phyloP scores from a whole-genome alignment of 2,329 filamentous ascomycete species.

The Alternaria conjuncta region DNA sequence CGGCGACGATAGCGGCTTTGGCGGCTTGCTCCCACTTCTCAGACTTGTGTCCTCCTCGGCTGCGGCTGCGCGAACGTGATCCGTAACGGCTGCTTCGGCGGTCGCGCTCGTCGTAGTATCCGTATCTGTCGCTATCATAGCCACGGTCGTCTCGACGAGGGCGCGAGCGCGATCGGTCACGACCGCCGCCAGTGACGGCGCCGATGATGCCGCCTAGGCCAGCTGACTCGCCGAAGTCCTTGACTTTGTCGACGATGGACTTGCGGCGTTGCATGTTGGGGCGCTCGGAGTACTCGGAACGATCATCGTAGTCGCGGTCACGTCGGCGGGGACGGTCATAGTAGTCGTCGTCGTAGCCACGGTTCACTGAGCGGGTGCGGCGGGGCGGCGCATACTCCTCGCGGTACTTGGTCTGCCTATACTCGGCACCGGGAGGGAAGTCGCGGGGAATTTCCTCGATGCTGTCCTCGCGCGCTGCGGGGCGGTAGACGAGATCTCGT shows the following conservation, averaged over 20 bases:
- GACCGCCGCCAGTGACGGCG: constrained; percentile 60
- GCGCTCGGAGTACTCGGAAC: constrained; percentile 52
- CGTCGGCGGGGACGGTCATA: constrained; percentile 48
- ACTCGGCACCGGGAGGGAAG: constrained; percentile 71
- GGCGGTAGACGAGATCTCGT: constrained; percentile 58
- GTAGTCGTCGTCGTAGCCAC: constrained; percentile 62
- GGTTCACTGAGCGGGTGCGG: constrained; percentile 69
- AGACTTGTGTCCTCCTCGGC: constrained; percentile 61
- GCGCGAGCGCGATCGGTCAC: constrained; percentile 61
- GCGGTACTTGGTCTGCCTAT: constrained; percentile 55
- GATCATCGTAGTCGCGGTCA: constrained; percentile 57
- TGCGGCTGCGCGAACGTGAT: constrained; percentile 58
- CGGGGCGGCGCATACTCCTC: constrained; percentile 60
- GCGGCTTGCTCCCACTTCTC: constrained; percentile 74
- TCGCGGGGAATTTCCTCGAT: constrained; percentile 86
- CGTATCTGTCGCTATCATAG: constrained; percentile 51
- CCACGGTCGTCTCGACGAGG: constrained; percentile 55
- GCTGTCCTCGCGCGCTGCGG: constrained; percentile 69
- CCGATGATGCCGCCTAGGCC: constrained; percentile 63
- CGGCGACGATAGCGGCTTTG: constrained; percentile 87
- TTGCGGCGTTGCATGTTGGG: constrained; percentile 58
- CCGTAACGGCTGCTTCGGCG: constrained; percentile 57
- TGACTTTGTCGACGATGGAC: constrained; percentile 62
- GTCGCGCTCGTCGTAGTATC: constrained; percentile 25
- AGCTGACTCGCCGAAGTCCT: constrained; percentile 64